Evolutionary conservation across 306 rosid genomes (phyloP), one percentile per base, ranked within the genome.

Genomic region (Chamaecrista fasciculata): DNA sequence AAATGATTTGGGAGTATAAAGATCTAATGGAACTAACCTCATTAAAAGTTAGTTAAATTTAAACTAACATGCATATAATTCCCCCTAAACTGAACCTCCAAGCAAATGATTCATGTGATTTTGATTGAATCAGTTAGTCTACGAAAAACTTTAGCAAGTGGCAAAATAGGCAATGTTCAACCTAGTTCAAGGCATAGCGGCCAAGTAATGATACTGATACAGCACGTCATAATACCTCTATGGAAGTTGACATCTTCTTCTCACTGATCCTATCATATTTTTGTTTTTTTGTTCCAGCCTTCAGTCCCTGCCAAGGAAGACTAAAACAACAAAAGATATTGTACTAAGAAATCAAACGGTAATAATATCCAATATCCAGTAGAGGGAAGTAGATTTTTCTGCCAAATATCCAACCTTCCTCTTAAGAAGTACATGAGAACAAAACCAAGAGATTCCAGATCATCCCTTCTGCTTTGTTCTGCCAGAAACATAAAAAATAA

Each of bases 401-500:
- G 23, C n/a, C 68, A 50, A 64, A 70, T 62, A 66, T 77, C 84
- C 63, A 60, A 95, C 99, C 99, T 95, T 95, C 99, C 99, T 84
- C 96, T 83, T 29, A 95, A 76, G 84, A 91, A 95, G 85, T 95
- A 95, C 99, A 95, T 91, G 69, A 95, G 97, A 62, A 95, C 97
- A 73, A 87, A 95, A 80, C 99, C 99, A 75, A 95, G 97, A 81
- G 99, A 95, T 79, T 95, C 99, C 80, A 95, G 82, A 83, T 95
- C 99, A 79, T 95, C 99, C 86, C 99, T 91, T 91, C 99, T 91
- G 89, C 99, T 95, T 87, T 95, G 99, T 75, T 95, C 99, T 95
- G 92, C 79, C 78, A 79, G 42, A 20, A 72, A 75, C 81, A 73
- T 60, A 69, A 66, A 71, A 42, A 39, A 33, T 28, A 79, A 50